Conservation (phyloP, 805 yeast genomes). For the Nakazawaea anatomiae region DNA sequence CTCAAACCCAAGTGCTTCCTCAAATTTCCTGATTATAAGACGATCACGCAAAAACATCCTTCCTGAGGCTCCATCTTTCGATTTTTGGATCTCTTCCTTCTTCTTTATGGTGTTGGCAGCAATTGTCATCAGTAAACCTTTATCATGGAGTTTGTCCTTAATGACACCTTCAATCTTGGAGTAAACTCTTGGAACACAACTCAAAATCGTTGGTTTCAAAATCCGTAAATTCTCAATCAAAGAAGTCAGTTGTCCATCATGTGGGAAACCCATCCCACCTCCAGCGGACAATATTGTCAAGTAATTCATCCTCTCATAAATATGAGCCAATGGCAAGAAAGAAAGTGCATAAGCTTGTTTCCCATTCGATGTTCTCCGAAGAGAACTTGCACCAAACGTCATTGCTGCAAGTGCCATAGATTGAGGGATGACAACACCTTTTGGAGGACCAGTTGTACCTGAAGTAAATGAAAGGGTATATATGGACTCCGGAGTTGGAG, state of each 20-base stretch:
- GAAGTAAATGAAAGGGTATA: conserved; percentile 69
- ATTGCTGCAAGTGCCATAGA: conserved; percentile 42
- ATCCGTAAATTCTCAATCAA: conserved; percentile 53
- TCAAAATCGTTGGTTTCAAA: conserved; percentile 46
- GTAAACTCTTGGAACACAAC: conserved; percentile 60
- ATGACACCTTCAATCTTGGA: conserved; percentile 59
- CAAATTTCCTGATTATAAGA: conserved; percentile 35
- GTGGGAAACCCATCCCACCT: conserved; percentile 42
- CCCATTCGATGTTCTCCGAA: conserved; percentile 20
- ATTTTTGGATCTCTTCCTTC: conserved; percentile 8
- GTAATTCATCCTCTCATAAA: conserved; percentile 39
- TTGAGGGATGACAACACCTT: conserved; percentile 60
- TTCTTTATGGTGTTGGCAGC: conserved; percentile 3
- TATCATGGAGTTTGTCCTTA: conserved; percentile 36
- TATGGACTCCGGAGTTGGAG: conserved; percentile 46
- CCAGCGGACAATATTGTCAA: neutral
- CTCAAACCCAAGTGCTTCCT: conserved; percentile 36
- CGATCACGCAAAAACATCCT: conserved; percentile 30
- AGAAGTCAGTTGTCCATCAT: conserved; percentile 37
- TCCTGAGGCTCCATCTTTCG: conserved; percentile 17
- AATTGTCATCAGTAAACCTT: conserved; percentile 20
- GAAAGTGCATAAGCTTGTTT: conserved; percentile 25
- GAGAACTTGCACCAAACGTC: conserved; percentile 18
- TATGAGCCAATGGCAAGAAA: conserved; percentile 56
- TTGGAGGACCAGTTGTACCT: conserved; percentile 73